Percentiles rank a stretch among this genome's conserved stretches.
These are phyloP conservation scores for Ziziphus jujuba DNA, from an alignment of 306 rosid genomes.

Conservation along the genomic window DNA sequence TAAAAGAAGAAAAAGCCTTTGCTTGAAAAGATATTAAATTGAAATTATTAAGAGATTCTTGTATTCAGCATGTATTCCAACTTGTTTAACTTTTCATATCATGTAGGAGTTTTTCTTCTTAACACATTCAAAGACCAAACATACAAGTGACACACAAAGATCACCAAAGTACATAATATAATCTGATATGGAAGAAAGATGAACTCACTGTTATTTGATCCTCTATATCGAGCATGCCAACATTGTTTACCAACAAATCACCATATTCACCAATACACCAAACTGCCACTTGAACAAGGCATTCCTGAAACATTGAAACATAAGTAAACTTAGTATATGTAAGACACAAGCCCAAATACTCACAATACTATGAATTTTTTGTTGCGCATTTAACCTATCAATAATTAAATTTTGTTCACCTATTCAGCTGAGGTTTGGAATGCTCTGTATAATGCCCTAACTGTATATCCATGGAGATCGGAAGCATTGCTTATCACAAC, in stretches of 20 bases:
- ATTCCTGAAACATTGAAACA: constrained; percentile 64
- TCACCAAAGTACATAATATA: not conserved
- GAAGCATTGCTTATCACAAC: constrained; percentile 91
- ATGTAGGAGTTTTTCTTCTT: not conserved
- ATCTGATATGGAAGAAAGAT: constrained; percentile 10
- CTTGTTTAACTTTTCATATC: not conserved
- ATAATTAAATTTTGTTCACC: constrained; percentile 45
- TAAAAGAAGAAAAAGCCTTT: too few relatives aligned
- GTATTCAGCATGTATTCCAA: not conserved
- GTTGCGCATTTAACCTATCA: constrained; percentile 22
- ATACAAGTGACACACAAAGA: not conserved
- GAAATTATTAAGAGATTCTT: not conserved
- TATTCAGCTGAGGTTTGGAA: constrained; percentile 76
- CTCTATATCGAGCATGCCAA: constrained; percentile 86
- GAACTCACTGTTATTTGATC: constrained; percentile 82
- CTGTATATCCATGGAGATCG: constrained; percentile 95
- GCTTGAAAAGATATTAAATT: not conserved
- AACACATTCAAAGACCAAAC: not conserved
- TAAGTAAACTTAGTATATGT: constrained; percentile 1
- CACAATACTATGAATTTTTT: constrained; percentile 18
- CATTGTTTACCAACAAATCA: constrained; percentile 78
- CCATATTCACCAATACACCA: constrained; percentile 99
- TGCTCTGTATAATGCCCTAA: constrained; percentile 82
- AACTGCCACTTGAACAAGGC: constrained; percentile 93
- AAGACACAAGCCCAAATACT: constrained; percentile 4